These are phyloP conservation scores for Dendrobium catenatum DNA, from an alignment of 106 monocot species.

Conservation along the genomic window DNA sequence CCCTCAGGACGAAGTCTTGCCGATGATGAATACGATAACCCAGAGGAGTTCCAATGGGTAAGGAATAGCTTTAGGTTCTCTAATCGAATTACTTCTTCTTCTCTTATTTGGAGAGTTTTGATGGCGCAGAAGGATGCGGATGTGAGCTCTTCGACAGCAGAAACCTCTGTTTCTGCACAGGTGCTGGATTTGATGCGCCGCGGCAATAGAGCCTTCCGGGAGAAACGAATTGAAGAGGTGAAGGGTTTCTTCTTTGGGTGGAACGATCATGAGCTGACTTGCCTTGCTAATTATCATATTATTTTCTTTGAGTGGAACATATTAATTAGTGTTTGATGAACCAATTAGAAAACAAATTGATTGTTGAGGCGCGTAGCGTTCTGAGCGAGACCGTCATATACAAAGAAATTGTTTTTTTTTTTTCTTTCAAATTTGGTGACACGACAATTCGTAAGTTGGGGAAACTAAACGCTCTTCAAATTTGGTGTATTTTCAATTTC, in stretches of 20 bases:
- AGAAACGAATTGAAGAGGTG: conserved; percentile 61
- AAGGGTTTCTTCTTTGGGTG: not conserved
- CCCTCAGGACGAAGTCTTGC: not conserved
- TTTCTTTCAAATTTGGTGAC: too few relatives aligned
- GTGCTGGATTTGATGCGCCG: conserved; percentile 48
- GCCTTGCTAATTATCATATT: not conserved
- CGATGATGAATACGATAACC: conserved; percentile 16
- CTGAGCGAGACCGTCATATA: too few relatives aligned
- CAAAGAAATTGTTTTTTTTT: too few relatives aligned
- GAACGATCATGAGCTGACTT: too few relatives aligned
- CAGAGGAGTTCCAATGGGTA: conserved; percentile 60
- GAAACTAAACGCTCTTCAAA: too few relatives aligned
- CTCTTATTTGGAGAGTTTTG: not conserved
- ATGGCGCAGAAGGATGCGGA: conserved; percentile 34
- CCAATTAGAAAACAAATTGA: too few relatives aligned
- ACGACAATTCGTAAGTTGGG: too few relatives aligned
- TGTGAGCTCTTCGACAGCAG: conserved; percentile 18
- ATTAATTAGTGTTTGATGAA: not conserved
- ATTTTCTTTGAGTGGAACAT: not conserved
- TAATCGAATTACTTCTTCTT: not conserved
- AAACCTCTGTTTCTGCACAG: conserved; percentile 18
- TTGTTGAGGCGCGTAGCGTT: too few relatives aligned
- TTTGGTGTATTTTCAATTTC: too few relatives aligned
- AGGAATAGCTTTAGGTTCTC: not conserved
- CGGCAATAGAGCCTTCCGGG: conserved; percentile 58